These are phyloP conservation scores for Myxozyma monticola DNA, from an alignment of 805 yeast species.

Conservation along the genomic window DNA sequence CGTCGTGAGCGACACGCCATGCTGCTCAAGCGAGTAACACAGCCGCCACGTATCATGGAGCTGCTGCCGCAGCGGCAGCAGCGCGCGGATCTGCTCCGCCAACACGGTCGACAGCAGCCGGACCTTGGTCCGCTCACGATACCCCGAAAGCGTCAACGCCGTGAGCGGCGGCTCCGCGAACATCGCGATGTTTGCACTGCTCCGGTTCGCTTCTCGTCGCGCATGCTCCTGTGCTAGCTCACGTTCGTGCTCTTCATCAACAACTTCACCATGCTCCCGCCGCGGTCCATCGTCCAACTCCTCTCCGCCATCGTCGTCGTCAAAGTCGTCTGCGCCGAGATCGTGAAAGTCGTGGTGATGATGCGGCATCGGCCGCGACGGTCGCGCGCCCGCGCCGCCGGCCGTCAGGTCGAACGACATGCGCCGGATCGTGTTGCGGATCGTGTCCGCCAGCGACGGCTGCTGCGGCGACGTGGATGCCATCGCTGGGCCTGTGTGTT, in stretches of 20 bases:
- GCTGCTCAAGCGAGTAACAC: slow-evolving; percentile 82
- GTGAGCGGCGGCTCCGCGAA: slow-evolving; percentile 48
- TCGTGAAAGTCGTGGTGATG: slow-evolving; percentile 31
- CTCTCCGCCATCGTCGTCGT: slow-evolving; percentile 15
- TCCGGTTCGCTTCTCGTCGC: no score
- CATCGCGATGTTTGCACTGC: no score
- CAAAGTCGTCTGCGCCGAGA: slow-evolving; percentile 18
- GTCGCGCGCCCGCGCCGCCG: not conserved
- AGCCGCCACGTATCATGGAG: slow-evolving; percentile 75
- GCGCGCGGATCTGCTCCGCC: slow-evolving; percentile 70
- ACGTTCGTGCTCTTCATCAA: not conserved
- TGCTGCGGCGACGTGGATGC: slow-evolving; percentile 1
- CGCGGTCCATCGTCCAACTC: not conserved
- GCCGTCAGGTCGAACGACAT: slow-evolving; percentile 22
- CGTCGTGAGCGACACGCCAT: slow-evolving; percentile 84
- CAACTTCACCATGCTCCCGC: not conserved
- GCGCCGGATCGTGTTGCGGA: slow-evolving; percentile 30
- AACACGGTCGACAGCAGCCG: slow-evolving; percentile 59
- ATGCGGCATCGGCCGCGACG: slow-evolving; percentile 14
- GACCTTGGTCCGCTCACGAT: slow-evolving; percentile 56
- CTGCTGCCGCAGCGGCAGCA: slow-evolving; percentile 78
- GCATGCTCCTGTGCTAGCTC: not conserved
- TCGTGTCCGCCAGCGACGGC: slow-evolving; percentile 23
- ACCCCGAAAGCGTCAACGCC: slow-evolving; percentile 61
- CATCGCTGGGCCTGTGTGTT: no score